Base-by-base conservation (phyloP, 345 rosid species). In the Populus tremula region DNA sequence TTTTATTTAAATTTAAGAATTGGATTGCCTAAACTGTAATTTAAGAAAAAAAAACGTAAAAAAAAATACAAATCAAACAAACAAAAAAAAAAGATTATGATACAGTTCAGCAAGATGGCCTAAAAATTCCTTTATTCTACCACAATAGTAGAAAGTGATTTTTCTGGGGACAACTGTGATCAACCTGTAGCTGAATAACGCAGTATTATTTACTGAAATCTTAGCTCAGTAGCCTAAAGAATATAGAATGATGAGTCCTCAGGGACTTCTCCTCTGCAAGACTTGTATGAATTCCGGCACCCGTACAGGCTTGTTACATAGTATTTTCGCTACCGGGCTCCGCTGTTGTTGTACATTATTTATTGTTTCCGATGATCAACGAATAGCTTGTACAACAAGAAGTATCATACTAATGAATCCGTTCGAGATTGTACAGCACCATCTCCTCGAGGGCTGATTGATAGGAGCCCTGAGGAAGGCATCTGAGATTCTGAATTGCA, bases 401-500 rank as follows among this genome's bases (percentile, higher is more conserved):
- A 20, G 8, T 18, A 13, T 38, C 11, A 23, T 38, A 11, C 70
- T 89, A 96, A 79, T 89, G 97, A 75, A 93, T 89, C 83, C 98
- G 86, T 82, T 93, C 93, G 9, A 96, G 98, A 87, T 96, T 96
- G 80, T 85, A 96, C 87, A 87, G 72, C 54, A 93, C 97, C 95
- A 96, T 89, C 74, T 90, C 91, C 84, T 92, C 91, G 3, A 96
- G 92, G 68, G 93, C 92, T 21, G 85, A 79, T 53, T 89, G 87
- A 63, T 82, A 93, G 27, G 86, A 73, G 56, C 89, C 81, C 27
- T 69, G 88, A 36, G 94, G 97, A 82, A 96, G 98, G 78, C 89
- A 85, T 27, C 72, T 83, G 9, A 96, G 89, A 82, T 79, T 93
- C 87, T 85, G 85, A 62, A 93, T 83, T 13, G 99, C 98, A 17